phyloP scores from a whole-genome alignment of 2,329 filamentous ascomycete genomes.

The Hypoxylon sp. region DNA sequence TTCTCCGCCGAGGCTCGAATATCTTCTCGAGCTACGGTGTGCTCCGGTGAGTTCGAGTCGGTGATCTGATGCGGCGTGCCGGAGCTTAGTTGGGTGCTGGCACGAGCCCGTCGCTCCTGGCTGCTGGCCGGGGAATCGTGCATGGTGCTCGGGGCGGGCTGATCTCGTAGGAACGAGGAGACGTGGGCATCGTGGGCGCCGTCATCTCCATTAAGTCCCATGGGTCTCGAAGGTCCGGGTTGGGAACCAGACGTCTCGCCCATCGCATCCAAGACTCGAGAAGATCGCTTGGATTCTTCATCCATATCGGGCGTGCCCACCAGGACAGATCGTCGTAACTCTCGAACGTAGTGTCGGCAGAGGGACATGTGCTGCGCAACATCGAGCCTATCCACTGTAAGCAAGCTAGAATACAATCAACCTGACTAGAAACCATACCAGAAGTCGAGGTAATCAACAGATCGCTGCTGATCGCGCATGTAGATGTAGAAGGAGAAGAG shows the following conservation, averaged over 20 bases:
- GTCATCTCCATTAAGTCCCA: conserved; percentile 70
- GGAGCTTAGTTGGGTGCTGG: conserved; percentile 64
- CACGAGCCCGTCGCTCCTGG: conserved; percentile 54
- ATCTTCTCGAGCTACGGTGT: conserved; percentile 86
- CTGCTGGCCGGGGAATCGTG: conserved; percentile 65
- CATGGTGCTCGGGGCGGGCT: conserved; percentile 56
- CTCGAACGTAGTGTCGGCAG: conserved; percentile 95
- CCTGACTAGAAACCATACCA: conserved; percentile 68
- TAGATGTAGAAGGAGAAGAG: conserved; percentile 99
- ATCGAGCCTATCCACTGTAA: conserved; percentile 77
- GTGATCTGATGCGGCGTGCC: conserved; percentile 68
- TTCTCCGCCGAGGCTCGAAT: conserved; percentile 95
- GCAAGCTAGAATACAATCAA: conserved; percentile 14
- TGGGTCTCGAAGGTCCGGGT: conserved; percentile 67
- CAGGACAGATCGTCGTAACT: conserved; percentile 90
- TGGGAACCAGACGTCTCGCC: conserved; percentile 70
- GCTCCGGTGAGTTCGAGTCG: conserved; percentile 82
- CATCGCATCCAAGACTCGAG: conserved; percentile 75
- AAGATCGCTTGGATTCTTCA: conserved; percentile 82
- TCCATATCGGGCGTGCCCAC: conserved; percentile 92
- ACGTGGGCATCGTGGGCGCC: conserved; percentile 87
- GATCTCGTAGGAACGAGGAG: conserved; percentile 84
- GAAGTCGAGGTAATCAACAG: conserved; percentile 97
- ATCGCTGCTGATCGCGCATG: conserved; percentile 98
- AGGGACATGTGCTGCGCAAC: conserved; percentile 98